Evolutionary conservation across 805 yeast species (phyloP).

Genomic region (Saccharomycopsis guyanensis): DNA sequence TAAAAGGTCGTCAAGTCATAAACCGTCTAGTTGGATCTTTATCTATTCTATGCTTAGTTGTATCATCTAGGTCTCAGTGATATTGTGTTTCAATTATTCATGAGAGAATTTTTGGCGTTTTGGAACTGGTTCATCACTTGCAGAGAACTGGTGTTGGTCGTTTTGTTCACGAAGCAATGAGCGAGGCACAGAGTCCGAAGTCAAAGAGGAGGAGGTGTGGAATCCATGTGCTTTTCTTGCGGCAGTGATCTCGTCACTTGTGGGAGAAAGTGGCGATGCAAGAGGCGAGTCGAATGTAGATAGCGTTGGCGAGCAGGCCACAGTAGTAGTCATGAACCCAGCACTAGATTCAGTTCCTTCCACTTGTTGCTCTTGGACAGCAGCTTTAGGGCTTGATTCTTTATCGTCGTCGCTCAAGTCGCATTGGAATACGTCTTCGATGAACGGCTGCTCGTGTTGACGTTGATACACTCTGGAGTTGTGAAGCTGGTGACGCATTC

Average conservation of each 20-base stretch:
- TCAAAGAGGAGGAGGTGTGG: too few relatives aligned
- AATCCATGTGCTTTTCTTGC: not conserved
- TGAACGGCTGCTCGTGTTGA: not conserved
- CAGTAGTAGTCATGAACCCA: too few relatives aligned
- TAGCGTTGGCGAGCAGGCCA: too few relatives aligned
- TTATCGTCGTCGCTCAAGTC: not conserved
- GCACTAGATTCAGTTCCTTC: not conserved
- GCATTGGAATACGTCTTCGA: slow-evolving; percentile 4
- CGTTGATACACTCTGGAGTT: not conserved
- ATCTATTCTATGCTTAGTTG: not conserved
- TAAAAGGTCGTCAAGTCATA: too few relatives aligned
- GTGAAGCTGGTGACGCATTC: not conserved
- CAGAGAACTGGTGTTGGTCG: too few relatives aligned
- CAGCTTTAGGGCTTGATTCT: too few relatives aligned
- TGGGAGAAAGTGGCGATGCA: not conserved
- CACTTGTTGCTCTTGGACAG: too few relatives aligned
- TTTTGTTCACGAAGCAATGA: not conserved
- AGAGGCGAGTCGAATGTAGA: not conserved
- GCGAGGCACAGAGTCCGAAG: too few relatives aligned
- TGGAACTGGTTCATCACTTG: too few relatives aligned
- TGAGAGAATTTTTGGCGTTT: too few relatives aligned
- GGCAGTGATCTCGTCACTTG: not conserved
- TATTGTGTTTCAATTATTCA: not conserved
- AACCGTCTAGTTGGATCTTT: too few relatives aligned
- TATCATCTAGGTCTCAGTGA: not conserved